Percentiles rank a stretch among this genome's conserved stretches.
These are phyloP conservation scores for Cubamyces sp. DNA, from an alignment of 768 basidiomycete species.

Conservation along the genomic window DNA sequence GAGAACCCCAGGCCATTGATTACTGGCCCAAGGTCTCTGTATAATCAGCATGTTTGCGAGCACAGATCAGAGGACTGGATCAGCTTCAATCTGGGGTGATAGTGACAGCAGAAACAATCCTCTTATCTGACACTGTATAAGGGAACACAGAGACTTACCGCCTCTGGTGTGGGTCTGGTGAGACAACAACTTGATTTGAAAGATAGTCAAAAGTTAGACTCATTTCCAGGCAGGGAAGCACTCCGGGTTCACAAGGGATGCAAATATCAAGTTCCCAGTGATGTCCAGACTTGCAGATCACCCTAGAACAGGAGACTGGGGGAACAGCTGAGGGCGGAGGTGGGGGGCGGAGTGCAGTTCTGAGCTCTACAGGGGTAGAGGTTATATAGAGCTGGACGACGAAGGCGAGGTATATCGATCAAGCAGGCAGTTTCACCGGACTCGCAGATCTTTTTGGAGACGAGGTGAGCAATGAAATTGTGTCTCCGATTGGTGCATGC, in stretches of 20 bases:
- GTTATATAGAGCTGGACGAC: conserved; percentile 3
- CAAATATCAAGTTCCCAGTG: too few species aligned
- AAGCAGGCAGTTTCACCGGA: conserved; percentile 7
- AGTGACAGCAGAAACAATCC: neutral
- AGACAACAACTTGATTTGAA: too few species aligned
- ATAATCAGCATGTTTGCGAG: neutral
- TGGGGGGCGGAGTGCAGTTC: neutral
- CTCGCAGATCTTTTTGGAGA: conserved; percentile 17
- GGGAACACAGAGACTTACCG: too few species aligned
- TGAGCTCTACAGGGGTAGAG: neutral
- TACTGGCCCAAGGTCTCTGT: neutral
- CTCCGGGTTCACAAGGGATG: too few species aligned
- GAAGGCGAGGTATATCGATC: conserved; percentile 16
- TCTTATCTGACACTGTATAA: neutral
- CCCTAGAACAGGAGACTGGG: too few species aligned
- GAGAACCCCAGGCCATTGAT: conserved; percentile 33
- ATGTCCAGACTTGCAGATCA: too few species aligned
- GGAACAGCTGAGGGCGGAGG: neutral
- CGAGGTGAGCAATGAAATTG: conserved; percentile 7
- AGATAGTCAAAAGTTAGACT: too few species aligned
- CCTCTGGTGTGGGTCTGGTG: too few species aligned
- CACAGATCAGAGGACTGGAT: neutral
- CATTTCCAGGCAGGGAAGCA: too few species aligned
- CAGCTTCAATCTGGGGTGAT: too few species aligned
- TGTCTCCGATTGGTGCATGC: conserved; percentile 15